These are phyloP conservation scores for Pseudogymnoascus sp. DNA, from an alignment of 2,329 filamentous ascomycete genomes.

Conservation along the genomic window DNA sequence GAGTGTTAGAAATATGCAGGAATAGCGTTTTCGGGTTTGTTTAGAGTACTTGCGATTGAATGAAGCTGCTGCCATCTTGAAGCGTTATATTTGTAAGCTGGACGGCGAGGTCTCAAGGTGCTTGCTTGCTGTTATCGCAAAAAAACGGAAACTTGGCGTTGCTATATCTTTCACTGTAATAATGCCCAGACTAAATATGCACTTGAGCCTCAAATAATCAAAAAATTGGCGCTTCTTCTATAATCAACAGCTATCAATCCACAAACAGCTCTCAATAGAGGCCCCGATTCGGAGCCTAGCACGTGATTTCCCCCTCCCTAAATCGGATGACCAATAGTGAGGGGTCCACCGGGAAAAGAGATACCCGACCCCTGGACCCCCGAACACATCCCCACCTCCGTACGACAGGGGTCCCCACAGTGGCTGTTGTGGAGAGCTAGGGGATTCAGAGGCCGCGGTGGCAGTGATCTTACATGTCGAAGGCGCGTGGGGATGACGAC, in stretches of 20 bases:
- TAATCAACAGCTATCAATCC: background rate
- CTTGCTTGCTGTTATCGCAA: background rate
- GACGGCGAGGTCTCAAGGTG: background rate
- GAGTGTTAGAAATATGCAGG: background rate
- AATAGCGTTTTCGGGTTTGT: background rate
- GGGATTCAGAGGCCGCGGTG: background rate
- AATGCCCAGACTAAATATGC: background rate
- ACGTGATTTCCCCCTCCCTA: background rate
- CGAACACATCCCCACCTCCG: background rate
- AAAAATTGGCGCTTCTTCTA: background rate
- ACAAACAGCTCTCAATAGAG: background rate
- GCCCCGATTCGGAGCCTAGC: background rate
- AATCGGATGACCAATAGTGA: background rate
- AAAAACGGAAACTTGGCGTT: background rate
- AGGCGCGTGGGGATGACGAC: background rate
- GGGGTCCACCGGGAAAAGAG: background rate
- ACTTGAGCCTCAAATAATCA: constrained; percentile 2
- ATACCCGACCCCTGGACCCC: background rate
- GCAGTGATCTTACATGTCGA: background rate
- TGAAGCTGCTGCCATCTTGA: constrained; percentile 2
- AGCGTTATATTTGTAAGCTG: background rate
- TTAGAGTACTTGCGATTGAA: constrained; percentile 10
- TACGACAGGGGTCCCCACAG: background rate
- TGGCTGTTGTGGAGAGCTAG: constrained; percentile 2
- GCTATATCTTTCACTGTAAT: background rate